phyloP scores from a whole-genome alignment of 1,139 yeast genomes.

The Pichia sp. region DNA sequence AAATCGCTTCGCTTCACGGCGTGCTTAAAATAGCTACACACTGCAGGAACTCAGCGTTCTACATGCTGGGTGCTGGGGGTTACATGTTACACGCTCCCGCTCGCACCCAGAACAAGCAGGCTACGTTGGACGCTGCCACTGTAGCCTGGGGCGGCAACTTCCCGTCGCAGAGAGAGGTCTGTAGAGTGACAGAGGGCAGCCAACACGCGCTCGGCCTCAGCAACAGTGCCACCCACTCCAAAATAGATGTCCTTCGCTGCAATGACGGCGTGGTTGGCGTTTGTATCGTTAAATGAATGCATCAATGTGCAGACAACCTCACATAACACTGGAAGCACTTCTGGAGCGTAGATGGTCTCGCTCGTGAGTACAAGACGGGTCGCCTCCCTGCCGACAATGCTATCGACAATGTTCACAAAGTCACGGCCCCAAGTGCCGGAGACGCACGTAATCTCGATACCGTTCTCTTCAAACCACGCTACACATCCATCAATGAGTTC shows the following conservation, averaged over 20 bases:
- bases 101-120: too few relatives aligned
- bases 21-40: too few relatives aligned
- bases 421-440: conserved; percentile 83
- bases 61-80: too few relatives aligned
- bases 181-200: too few relatives aligned
- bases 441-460: conserved; percentile 44
- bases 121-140: too few relatives aligned
- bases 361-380: conserved; percentile 53
- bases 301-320: conserved; percentile 43
- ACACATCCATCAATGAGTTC: conserved; percentile 39
- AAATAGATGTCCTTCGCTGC: conserved; percentile 83
- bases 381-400: too few relatives aligned
- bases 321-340: conserved; percentile 58
- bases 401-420: conserved; percentile 39
- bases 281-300: conserved; percentile 21
- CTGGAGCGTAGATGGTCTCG: conserved; percentile 84
- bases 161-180: too few relatives aligned
- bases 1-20: too few relatives aligned
- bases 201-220: conserved; percentile 38
- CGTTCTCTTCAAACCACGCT: conserved; percentile 32
- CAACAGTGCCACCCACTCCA: conserved; percentile 95
- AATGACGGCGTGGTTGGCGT: conserved; percentile 41
- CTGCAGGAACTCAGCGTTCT: too few relatives aligned
- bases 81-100: too few relatives aligned
- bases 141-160: too few relatives aligned